Conservation (phyloP, 768 basidiomycete species). For the Cyclocybe aegerita region DNA sequence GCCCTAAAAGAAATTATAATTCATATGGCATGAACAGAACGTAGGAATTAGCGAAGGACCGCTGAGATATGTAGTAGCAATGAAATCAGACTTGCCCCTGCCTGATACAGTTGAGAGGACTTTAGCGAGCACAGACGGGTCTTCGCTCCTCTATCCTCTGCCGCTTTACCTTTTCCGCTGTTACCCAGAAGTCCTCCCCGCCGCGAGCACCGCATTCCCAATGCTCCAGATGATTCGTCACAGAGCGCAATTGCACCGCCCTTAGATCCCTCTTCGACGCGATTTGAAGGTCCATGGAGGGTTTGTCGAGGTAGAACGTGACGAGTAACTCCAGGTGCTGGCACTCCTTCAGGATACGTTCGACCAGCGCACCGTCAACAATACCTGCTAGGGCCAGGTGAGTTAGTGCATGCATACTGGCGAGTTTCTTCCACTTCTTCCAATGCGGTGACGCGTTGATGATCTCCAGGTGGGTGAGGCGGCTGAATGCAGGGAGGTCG, state of each 20-base stretch:
- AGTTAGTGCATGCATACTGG: constrained; percentile 13
- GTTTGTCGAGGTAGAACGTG: constrained; percentile 7
- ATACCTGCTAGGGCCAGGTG: constrained; percentile 17
- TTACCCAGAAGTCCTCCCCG: constrained; percentile 19
- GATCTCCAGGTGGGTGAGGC: constrained; percentile 19
- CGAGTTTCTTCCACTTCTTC: constrained; percentile 15
- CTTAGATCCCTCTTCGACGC: constrained; percentile 11
- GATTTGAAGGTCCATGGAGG: constrained; percentile 1
- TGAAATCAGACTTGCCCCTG: no score
- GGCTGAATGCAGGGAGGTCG: constrained; percentile 6
- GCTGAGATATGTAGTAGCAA: no score
- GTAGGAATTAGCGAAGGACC: no score
- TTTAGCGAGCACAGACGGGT: no score
- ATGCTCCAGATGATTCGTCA: constrained; percentile 13
- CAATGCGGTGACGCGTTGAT: constrained; percentile 15
- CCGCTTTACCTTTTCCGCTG: constrained; percentile 6
- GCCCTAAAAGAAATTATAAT: no score
- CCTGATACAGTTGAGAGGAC: no score
- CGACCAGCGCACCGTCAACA: constrained; percentile 8
- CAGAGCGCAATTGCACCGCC: constrained; percentile 13
- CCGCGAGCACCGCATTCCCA: constrained; percentile 19
- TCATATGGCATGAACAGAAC: no score
- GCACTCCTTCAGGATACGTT: constrained; percentile 10
- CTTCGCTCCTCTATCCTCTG: no score
- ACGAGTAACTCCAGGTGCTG: constrained; percentile 12